Percentiles rank a stretch among this genome's conserved stretches.
Conservation (phyloP, 257 asterid genomes). For the Echium plantagineum region DNA sequence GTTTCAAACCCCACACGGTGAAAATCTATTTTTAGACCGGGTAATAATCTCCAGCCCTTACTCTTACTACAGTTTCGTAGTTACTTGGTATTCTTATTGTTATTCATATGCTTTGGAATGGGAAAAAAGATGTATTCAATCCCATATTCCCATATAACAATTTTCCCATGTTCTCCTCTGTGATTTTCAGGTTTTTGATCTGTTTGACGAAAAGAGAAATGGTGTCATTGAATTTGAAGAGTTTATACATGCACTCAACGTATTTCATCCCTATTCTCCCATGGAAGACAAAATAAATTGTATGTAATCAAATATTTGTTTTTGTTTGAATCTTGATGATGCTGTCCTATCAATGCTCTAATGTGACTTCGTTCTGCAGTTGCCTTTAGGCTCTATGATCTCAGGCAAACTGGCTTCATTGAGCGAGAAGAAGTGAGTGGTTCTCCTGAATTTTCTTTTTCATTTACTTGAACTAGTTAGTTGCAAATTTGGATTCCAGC, state of each 20-base stretch:
- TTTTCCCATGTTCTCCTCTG: neutral
- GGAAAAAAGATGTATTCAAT: neutral
- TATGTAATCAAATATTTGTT: slow-evolving; percentile 15
- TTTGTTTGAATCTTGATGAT: neutral
- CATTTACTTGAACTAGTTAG: neutral
- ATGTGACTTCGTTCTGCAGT: slow-evolving; percentile 20
- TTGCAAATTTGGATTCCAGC: neutral
- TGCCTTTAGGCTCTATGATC: slow-evolving; percentile 30
- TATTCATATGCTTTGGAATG: no score
- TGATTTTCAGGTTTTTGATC: slow-evolving; percentile 54
- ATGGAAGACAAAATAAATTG: slow-evolving; percentile 59
- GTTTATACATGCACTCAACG: slow-evolving; percentile 55
- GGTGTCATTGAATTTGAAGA: slow-evolving; percentile 81
- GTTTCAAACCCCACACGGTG: slow-evolving; percentile 49
- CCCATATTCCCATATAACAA: neutral
- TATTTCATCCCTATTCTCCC: slow-evolving; percentile 67
- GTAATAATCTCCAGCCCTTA: slow-evolving; percentile 25
- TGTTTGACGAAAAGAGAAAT: slow-evolving; percentile 67
- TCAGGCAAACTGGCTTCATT: slow-evolving; percentile 39
- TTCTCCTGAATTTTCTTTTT: neutral
- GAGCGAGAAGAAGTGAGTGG: slow-evolving; percentile 40
- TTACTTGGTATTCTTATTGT: no score
- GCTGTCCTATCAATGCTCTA: neutral
- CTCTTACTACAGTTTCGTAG: neutral
- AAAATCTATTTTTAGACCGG: slow-evolving; percentile 77